Evolutionary conservation across 2,329 filamentous ascomycete species (phyloP).

Genomic region (Botryosphaeria dothidea): DNA sequence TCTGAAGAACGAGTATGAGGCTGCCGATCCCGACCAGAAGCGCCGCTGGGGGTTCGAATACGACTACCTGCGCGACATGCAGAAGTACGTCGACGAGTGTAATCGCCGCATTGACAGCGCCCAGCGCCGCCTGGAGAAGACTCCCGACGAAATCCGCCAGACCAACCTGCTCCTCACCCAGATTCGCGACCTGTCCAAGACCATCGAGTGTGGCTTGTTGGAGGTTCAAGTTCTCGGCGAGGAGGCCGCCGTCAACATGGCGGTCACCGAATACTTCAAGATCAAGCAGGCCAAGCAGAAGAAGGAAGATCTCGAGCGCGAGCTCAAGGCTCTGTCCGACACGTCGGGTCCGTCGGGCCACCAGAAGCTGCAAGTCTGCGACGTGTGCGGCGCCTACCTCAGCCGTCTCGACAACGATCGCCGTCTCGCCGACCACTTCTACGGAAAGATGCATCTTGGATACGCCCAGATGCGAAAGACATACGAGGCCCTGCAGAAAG

Average conservation of each 20-base stretch:
- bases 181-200: slow-evolving; percentile 77
- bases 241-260: slow-evolving; percentile 75
- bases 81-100: slow-evolving; percentile 96
- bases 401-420: slow-evolving; percentile 92
- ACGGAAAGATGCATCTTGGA: slow-evolving; percentile 98
- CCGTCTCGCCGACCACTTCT: slow-evolving; percentile 93
- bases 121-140: slow-evolving; percentile 91
- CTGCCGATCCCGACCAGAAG: slow-evolving; percentile 68
- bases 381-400: slow-evolving; percentile 95
- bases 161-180: slow-evolving; percentile 86
- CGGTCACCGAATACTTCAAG: slow-evolving; percentile 85
- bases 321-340: slow-evolving; percentile 87
- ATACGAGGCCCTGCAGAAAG: slow-evolving; percentile 80
- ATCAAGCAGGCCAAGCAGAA: slow-evolving; percentile 76
- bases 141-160: slow-evolving; percentile 93
- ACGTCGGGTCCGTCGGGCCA: slow-evolving; percentile 91
- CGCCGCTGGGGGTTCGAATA: slow-evolving; percentile 87
- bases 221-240: slow-evolving; percentile 87
- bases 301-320: slow-evolving; percentile 81
- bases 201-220: slow-evolving; percentile 77
- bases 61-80: slow-evolving; percentile 94
- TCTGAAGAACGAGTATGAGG: slow-evolving; percentile 86
- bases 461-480: slow-evolving; percentile 99
- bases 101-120: slow-evolving; percentile 90
- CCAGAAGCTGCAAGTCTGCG: slow-evolving; percentile 97